These are phyloP conservation scores for Pseudocercospora vitis DNA, from an alignment of 2,329 filamentous ascomycete genomes.

Conservation along the genomic window DNA sequence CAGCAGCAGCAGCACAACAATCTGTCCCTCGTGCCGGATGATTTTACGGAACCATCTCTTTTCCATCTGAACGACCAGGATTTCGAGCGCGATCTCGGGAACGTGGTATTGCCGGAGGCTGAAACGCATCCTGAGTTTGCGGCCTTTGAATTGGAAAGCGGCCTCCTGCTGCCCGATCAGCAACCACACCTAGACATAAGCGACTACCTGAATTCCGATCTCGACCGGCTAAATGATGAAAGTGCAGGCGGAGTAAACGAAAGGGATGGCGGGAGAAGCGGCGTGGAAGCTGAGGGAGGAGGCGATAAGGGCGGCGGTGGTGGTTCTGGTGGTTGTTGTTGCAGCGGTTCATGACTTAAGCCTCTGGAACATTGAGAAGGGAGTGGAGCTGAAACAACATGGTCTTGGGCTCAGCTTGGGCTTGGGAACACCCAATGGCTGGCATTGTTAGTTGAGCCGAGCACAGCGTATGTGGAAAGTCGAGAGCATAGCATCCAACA, in stretches of 20 bases:
- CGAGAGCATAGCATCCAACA: too few species aligned
- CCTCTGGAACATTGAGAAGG: too few species aligned
- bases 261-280: background rate
- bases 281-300: slow-evolving; percentile 4
- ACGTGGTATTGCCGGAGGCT: slow-evolving; percentile 13
- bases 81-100: slow-evolving; percentile 8
- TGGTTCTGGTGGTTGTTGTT: slow-evolving; percentile 16
- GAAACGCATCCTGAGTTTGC: slow-evolving; percentile 10
- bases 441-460: too few species aligned
- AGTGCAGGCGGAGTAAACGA: background rate
- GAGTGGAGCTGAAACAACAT: too few species aligned
- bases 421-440: too few species aligned
- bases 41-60: background rate
- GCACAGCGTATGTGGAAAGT: too few species aligned
- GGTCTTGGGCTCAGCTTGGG: too few species aligned
- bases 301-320: too few species aligned
- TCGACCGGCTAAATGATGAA: slow-evolving; percentile 13
- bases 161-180: slow-evolving; percentile 17
- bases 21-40: background rate
- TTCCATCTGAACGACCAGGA: slow-evolving; percentile 7
- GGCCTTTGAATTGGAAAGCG: slow-evolving; percentile 17
- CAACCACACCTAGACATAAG: slow-evolving; percentile 23
- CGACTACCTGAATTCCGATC: slow-evolving; percentile 29
- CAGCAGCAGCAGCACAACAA: background rate
- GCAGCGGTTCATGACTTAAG: too few species aligned